These are phyloP conservation scores for Leccinum barrowsii DNA, from an alignment of 768 basidiomycete genomes.

Conservation along the genomic window DNA sequence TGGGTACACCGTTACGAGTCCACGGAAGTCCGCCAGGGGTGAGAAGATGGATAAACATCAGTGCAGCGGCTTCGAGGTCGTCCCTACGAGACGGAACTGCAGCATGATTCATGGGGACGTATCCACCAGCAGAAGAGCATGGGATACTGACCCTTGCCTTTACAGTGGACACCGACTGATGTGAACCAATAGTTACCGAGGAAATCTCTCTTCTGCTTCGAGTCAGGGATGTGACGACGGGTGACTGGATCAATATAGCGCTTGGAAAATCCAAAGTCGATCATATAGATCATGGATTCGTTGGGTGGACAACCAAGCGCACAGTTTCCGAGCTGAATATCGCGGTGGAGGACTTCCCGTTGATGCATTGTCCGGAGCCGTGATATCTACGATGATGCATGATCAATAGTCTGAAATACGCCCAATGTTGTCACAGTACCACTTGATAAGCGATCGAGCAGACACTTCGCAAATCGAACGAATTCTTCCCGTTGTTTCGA, in stretches of 20 bases:
- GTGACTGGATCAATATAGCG: conserved; percentile 66
- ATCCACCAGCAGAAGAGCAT: conserved; percentile 12
- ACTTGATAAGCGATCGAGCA: conserved; percentile 76
- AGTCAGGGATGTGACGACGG: conserved; percentile 68
- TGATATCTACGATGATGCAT: conserved; percentile 47
- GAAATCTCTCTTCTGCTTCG: conserved; percentile 64
- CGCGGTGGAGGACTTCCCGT: conserved; percentile 69
- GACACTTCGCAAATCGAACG: conserved; percentile 67
- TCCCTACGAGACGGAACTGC: conserved; percentile 76
- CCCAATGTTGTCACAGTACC: conserved; percentile 39
- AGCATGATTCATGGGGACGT: conserved; percentile 19
- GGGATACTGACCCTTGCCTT: conserved; percentile 55
- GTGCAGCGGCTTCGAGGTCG: conserved; percentile 71
- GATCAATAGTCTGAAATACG: conserved; percentile 7
- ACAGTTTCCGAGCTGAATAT: conserved; percentile 78
- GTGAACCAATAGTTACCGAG: conserved; percentile 86
- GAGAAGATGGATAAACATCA: conserved; percentile 79
- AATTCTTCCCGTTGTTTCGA: conserved; percentile 50
- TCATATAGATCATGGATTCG: conserved; percentile 68
- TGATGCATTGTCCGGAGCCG: conserved; percentile 75
- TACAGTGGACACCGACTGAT: conserved; percentile 75
- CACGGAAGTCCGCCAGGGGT: conserved; percentile 73
- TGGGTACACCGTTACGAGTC: conserved; percentile 80
- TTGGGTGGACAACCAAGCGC: conserved; percentile 59
- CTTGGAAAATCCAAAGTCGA: conserved; percentile 84